Conservation (phyloP, 257 asterid genomes). For the Gentiana straminea region DNA sequence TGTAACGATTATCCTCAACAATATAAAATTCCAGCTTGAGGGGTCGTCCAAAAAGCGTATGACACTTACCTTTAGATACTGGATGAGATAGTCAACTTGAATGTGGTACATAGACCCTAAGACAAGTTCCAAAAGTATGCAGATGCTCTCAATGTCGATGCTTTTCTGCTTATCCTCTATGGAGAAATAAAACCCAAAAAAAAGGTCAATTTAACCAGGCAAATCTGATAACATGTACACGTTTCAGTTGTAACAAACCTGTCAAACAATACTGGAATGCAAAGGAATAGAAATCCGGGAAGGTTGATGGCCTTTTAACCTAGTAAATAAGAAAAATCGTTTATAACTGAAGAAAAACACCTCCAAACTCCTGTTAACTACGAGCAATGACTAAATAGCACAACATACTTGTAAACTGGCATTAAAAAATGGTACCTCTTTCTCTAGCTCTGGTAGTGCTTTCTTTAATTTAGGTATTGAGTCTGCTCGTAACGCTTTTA, state of each 20-base stretch:
- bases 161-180: slow-evolving; percentile 86
- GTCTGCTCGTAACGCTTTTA: slow-evolving; percentile 63
- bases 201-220: background rate
- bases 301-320: slow-evolving; percentile 41
- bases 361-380: background rate
- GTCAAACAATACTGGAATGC: slow-evolving; percentile 65
- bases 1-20: background rate
- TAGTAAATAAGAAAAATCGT: slow-evolving; percentile 15
- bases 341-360: background rate
- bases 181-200: slow-evolving; percentile 2
- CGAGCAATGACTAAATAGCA: background rate
- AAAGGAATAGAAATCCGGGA: slow-evolving; percentile 50
- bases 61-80: slow-evolving; percentile 53
- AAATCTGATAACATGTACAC: background rate
- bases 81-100: slow-evolving; percentile 50
- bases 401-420: background rate
- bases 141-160: slow-evolving; percentile 72
- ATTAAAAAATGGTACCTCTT: slow-evolving; percentile 41
- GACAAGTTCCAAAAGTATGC: slow-evolving; percentile 61
- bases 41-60: background rate
- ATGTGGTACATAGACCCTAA: slow-evolving; percentile 42
- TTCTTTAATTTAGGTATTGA: slow-evolving; percentile 61
- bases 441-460: slow-evolving; percentile 68
- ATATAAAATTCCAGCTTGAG: no score
- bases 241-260: slow-evolving; percentile 24